These are phyloP conservation scores for Pseudogymnoascus sp. DNA, from an alignment of 2,329 filamentous ascomycete species.

Conservation along the genomic window DNA sequence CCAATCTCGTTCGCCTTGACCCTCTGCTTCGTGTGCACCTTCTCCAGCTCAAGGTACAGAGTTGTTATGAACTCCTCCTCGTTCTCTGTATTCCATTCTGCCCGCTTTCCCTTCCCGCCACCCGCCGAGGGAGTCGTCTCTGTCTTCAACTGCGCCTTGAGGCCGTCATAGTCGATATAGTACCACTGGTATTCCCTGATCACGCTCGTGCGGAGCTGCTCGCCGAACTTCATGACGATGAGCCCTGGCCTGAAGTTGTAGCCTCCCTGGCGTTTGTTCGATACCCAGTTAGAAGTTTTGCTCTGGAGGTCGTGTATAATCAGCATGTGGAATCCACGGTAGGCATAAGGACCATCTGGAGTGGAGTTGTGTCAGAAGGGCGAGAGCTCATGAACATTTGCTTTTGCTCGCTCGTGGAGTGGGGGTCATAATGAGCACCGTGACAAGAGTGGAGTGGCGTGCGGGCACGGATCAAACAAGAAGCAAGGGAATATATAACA, in stretches of 20 bases:
- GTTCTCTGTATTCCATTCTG: conserved; percentile 82
- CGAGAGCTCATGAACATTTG: background rate
- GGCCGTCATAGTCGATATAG: conserved; percentile 94
- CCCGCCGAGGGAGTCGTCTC: conserved; percentile 47
- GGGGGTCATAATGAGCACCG: conserved; percentile 3
- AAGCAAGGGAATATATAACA: background rate
- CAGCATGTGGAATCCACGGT: conserved; percentile 13
- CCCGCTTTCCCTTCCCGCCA: conserved; percentile 41
- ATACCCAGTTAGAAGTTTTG: conserved; percentile 3
- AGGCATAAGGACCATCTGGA: background rate
- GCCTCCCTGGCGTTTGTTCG: background rate
- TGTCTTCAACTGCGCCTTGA: conserved; percentile 79
- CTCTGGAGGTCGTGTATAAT: conserved; percentile 14
- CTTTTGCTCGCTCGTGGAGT: background rate
- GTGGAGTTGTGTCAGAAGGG: background rate
- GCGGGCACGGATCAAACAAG: background rate
- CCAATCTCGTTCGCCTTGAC: conserved; percentile 96
- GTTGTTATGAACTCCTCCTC: conserved; percentile 80
- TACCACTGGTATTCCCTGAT: conserved; percentile 97
- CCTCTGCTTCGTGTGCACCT: conserved; percentile 95
- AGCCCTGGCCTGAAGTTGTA: conserved; percentile 35
- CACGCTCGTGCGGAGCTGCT: conserved; percentile 89
- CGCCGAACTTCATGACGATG: conserved; percentile 76
- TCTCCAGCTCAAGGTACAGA: conserved; percentile 88
- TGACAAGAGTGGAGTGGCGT: background rate